Percentiles rank a stretch among this genome's conserved stretches.
phyloP scores from a whole-genome alignment of 1,139 yeast species.

The Zygotorulaspora mrakii region DNA sequence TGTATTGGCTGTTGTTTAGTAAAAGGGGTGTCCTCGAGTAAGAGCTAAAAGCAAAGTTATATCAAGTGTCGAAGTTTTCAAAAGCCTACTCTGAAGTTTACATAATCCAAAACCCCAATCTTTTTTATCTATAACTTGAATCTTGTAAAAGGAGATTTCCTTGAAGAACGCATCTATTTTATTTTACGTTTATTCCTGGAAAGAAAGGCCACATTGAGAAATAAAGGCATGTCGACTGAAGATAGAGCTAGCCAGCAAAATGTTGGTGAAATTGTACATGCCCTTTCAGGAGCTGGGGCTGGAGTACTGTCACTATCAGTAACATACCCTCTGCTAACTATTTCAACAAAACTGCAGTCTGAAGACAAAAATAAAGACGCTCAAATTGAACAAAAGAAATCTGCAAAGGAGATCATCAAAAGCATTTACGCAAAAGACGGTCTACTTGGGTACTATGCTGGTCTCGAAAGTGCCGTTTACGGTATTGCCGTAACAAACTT shows the following conservation, averaged over 20 bases:
- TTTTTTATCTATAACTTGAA: too few species aligned
- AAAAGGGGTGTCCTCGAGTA: too few species aligned
- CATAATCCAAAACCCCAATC: too few species aligned
- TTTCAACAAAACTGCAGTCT: conserved; percentile 76
- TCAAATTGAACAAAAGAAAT: conserved; percentile 26
- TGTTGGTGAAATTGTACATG: conserved; percentile 53
- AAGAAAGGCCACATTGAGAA: too few species aligned
- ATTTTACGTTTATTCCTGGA: too few species aligned
- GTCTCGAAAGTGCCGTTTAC: conserved; percentile 80
- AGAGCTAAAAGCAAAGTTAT: too few species aligned
- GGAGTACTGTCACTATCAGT: conserved; percentile 84
- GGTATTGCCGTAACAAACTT: conserved; percentile 86
- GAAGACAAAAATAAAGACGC: conserved; percentile 29
- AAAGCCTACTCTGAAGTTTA: too few species aligned
- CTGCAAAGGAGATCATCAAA: conserved; percentile 34
- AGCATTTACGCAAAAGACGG: conserved; percentile 61
- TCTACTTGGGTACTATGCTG: conserved; percentile 70
- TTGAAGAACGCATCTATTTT: background rate
- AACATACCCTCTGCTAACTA: conserved; percentile 80
- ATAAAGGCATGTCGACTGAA: conserved; percentile 5
- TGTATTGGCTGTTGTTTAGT: too few species aligned
- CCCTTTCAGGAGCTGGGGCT: conserved; percentile 89
- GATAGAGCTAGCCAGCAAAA: conserved; percentile 5
- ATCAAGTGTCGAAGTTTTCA: too few species aligned
- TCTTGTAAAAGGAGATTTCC: too few species aligned